These are phyloP conservation scores for Cinnamomum micranthum DNA, from an alignment of 164 flowering plant species.

Conservation along the genomic window DNA sequence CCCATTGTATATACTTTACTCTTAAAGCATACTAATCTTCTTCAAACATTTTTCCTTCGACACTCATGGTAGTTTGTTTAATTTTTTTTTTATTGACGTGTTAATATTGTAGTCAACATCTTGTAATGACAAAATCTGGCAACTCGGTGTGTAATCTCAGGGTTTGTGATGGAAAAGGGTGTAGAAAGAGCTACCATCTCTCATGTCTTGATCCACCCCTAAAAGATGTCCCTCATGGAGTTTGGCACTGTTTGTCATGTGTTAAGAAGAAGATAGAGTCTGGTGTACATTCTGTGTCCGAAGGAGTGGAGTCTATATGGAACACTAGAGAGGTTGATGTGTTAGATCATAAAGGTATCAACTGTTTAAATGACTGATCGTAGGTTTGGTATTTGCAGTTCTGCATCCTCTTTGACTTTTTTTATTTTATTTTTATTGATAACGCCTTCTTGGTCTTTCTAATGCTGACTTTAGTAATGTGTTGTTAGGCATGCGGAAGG, in stretches of 20 bases:
- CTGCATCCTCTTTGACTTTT: too few relatives aligned
- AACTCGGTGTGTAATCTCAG: constrained; percentile 22
- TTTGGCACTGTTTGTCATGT: constrained; percentile 52
- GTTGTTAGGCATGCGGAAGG: constrained; percentile 33
- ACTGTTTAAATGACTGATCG: background rate
- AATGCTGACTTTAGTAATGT: constrained; percentile 12
- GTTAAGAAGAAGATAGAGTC: constrained; percentile 43
- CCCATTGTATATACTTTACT: too few relatives aligned
- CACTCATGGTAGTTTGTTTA: too few relatives aligned
- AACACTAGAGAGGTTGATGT: constrained; percentile 47
- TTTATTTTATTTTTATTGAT: too few relatives aligned
- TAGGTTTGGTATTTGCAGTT: too few relatives aligned
- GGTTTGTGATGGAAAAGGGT: constrained; percentile 55
- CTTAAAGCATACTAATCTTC: too few relatives aligned
- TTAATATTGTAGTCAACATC: background rate
- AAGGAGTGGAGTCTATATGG: constrained; percentile 64
- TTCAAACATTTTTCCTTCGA: too few relatives aligned
- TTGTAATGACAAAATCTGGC: background rate
- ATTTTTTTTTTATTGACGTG: too few relatives aligned
- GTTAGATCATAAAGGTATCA: constrained; percentile 37
- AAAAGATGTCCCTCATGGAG: constrained; percentile 34
- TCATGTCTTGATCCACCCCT: constrained; percentile 56
- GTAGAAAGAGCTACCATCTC: constrained; percentile 46
- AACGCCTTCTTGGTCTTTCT: background rate
- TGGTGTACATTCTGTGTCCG: constrained; percentile 54